These are phyloP conservation scores for Wallemia hederae DNA, from an alignment of 1,284 basidiomycete species.

Conservation along the genomic window DNA sequence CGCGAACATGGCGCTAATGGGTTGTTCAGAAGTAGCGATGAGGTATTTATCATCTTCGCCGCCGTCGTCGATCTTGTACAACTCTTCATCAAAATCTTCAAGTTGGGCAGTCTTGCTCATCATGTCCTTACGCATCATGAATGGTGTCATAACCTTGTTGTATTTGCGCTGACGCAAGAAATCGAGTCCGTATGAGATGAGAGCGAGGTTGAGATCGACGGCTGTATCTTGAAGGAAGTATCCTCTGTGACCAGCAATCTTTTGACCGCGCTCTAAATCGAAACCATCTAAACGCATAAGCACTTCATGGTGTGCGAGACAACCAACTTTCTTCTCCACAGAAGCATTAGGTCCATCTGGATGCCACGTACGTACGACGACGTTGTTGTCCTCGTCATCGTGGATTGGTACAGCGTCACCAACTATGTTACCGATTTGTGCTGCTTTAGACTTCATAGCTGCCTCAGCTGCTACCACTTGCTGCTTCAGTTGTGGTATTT, in stretches of 20 bases:
- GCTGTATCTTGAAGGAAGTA: slow-evolving; percentile 90
- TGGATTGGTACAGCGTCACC: slow-evolving; percentile 61
- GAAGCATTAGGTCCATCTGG: slow-evolving; percentile 39
- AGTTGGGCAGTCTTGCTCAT: slow-evolving; percentile 96
- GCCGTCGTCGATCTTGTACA: slow-evolving; percentile 64
- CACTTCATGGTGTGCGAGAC: slow-evolving; percentile 90
- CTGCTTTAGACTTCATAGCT: slow-evolving; percentile 48
- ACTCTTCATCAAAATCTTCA: slow-evolving; percentile 89
- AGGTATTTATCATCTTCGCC: slow-evolving; percentile 94
- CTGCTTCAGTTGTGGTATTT: slow-evolving; percentile 46
- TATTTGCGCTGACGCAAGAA: slow-evolving; percentile 56
- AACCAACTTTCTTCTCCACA: slow-evolving; percentile 28
- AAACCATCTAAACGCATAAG: slow-evolving; percentile 74
- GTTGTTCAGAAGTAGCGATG: slow-evolving; percentile 95
- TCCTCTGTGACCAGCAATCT: slow-evolving; percentile 80
- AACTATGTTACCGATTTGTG: slow-evolving; percentile 71
- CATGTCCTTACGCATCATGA: slow-evolving; percentile 92
- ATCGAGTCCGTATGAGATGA: slow-evolving; percentile 82
- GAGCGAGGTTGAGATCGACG: slow-evolving; percentile 84
- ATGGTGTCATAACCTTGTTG: slow-evolving; percentile 89
- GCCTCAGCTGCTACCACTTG: slow-evolving; percentile 45
- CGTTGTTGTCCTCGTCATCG: slow-evolving; percentile 80
- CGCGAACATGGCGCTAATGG: slow-evolving; percentile 77
- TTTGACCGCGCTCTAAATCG: slow-evolving; percentile 86
- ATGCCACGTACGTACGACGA: slow-evolving; percentile 51